These are phyloP conservation scores for Phytophthora tubulina DNA, from an alignment of 352 stramenopile species.

Conservation along the genomic window DNA sequence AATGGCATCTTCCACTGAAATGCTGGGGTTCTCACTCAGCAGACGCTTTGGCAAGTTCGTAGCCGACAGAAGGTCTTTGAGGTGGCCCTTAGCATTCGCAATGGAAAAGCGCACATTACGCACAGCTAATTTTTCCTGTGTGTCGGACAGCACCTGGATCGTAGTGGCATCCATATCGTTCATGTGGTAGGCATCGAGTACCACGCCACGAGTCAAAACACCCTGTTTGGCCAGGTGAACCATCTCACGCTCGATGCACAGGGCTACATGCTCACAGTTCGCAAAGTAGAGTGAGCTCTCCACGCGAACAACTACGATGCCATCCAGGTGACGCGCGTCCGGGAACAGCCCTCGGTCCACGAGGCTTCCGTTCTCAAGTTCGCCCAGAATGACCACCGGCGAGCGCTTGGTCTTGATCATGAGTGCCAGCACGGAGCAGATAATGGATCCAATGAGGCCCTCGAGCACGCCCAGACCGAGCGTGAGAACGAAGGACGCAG, in stretches of 20 bases:
- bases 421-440: too few relatives aligned
- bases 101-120: not conserved
- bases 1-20: not conserved
- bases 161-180: slow-evolving; percentile 1
- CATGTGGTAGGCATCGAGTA: not conserved
- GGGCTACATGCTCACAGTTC: not conserved
- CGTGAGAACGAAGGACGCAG: too few relatives aligned
- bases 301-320: not conserved
- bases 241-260: not conserved
- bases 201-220: not conserved
- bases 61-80: not conserved
- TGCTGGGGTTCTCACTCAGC: not conserved
- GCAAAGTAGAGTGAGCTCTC: not conserved
- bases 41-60: not conserved
- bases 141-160: slow-evolving; percentile 1
- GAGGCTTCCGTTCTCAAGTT: too few relatives aligned
- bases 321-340: too few relatives aligned
- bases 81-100: not conserved
- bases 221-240: not conserved
- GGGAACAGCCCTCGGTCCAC: too few relatives aligned
- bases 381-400: too few relatives aligned
- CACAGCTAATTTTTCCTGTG: not conserved
- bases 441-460: too few relatives aligned
- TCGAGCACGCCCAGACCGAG: too few relatives aligned
- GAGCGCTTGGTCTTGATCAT: too few relatives aligned